Percentiles rank a stretch among this genome's conserved stretches.
phyloP scores from a whole-genome alignment of 1,284 basidiomycete species.

The Rhodotorula mucilaginosa region DNA sequence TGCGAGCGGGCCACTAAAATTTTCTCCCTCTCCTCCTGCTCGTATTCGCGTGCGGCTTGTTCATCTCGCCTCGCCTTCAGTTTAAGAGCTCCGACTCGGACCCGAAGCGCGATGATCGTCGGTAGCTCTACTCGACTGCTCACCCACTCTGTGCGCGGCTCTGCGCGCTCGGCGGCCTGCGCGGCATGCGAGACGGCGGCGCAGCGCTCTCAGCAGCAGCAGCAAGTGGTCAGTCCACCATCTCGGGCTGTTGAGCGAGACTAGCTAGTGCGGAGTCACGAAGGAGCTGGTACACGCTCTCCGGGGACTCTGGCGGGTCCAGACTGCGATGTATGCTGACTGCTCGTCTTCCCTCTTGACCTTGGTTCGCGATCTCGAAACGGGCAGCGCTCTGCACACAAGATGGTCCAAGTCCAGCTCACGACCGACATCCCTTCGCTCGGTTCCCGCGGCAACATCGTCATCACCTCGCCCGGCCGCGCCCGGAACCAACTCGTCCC shows the following conservation, averaged over 20 bases:
- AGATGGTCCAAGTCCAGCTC: constrained; percentile 37
- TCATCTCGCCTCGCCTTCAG: no score
- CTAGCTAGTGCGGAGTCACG: no score
- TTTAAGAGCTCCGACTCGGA: no score
- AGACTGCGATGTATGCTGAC: background rate
- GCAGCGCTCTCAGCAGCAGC: background rate
- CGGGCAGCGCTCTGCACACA: constrained; percentile 31
- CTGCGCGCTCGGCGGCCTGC: background rate
- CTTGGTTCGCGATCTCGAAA: background rate
- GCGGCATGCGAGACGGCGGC: background rate
- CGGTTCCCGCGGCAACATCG: constrained; percentile 17
- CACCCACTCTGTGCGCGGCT: background rate
- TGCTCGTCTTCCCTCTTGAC: background rate
- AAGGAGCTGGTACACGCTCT: no score
- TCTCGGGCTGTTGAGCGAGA: background rate
- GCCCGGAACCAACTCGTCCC: constrained; percentile 33
- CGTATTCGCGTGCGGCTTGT: no score
- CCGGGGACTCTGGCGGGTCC: no score
- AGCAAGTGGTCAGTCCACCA: background rate
- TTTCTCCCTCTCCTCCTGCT: background rate
- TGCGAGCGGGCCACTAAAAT: background rate
- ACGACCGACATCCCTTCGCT: constrained; percentile 24
- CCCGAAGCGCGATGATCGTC: background rate
- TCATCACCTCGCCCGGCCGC: constrained; percentile 24
- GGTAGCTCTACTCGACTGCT: background rate